Evolutionary conservation across 768 basidiomycete genomes (phyloP).

Genomic region (Gloeopeniophorella convolvens): DNA sequence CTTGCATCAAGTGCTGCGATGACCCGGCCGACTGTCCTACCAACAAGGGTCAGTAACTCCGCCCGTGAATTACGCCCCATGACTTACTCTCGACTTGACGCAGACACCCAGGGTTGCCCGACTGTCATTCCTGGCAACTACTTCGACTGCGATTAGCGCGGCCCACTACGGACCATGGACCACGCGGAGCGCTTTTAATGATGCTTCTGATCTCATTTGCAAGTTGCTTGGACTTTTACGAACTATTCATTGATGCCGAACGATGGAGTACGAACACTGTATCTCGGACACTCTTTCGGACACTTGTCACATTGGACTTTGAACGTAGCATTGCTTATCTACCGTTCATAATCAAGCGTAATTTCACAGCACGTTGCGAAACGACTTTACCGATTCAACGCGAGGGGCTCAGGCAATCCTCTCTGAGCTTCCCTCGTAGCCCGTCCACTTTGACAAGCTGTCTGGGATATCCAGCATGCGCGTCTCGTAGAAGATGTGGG

Average conservation of each 20-base stretch:
- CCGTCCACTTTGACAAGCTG: slow-evolving; percentile 55
- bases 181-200: background rate
- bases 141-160: slow-evolving; percentile 39
- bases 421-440: slow-evolving; percentile 48
- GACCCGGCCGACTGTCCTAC: slow-evolving; percentile 48
- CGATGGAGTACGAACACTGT: no score
- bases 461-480: slow-evolving; percentile 52
- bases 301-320: background rate
- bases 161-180: background rate
- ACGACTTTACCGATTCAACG: background rate
- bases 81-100: background rate
- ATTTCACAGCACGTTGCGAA: no score
- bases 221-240: background rate
- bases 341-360: no score
- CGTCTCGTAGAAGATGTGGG: slow-evolving; percentile 62
- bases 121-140: slow-evolving; percentile 48
- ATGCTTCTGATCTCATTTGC: background rate
- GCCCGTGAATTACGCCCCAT: background rate
- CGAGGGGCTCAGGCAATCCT: slow-evolving; percentile 25
- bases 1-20: slow-evolving; percentile 55
- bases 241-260: no score
- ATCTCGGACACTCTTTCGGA: no score
- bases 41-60: slow-evolving; percentile 34
- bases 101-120: slow-evolving; percentile 48
- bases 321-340: background rate